Conservation (phyloP, 1,139 yeast genomes). For the Blastobotrys indianensis region DNA sequence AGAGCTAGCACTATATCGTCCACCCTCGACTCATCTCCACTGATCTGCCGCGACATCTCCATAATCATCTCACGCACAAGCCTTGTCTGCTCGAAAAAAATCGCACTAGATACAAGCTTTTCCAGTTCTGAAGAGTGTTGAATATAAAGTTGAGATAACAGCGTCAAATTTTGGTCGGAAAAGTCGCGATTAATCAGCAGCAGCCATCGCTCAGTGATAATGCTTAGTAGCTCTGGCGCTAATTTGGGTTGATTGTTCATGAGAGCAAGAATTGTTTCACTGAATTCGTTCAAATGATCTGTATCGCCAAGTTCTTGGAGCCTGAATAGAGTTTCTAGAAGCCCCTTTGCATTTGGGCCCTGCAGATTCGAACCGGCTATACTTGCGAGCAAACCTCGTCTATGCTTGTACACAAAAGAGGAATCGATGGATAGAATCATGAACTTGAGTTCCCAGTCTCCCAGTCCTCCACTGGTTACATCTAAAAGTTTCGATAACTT, state of each 20-base stretch:
- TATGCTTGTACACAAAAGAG: no score
- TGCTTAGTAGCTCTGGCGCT: conserved; percentile 14
- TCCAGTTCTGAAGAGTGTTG: conserved; percentile 14
- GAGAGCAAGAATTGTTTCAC: conserved; percentile 15
- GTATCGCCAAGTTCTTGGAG: conserved; percentile 20
- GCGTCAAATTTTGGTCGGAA: conserved; percentile 14
- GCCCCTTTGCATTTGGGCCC: no score
- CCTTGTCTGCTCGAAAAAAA: conserved; percentile 22
- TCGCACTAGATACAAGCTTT: conserved; percentile 17
- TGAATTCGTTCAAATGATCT: conserved; percentile 17
- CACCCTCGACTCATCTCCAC: conserved; percentile 2
- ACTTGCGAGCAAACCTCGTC: no score
- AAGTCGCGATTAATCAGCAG: conserved; percentile 20
- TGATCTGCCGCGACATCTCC: conserved; percentile 10
- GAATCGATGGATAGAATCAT: no score
- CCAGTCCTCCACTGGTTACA: no score
- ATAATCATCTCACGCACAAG: conserved; percentile 16
- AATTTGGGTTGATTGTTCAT: conserved; percentile 14
- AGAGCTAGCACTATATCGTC: conserved; percentile 3
- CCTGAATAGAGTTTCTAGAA: conserved; percentile 16
- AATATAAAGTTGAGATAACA: conserved; percentile 17
- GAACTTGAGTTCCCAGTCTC: no score
- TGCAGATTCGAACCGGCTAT: no score
- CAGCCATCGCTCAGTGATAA: conserved; percentile 26
- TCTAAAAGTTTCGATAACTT: no score